Base-by-base conservation (phyloP, 2,329 filamentous ascomycete species). In the Teratosphaeria viscida region DNA sequence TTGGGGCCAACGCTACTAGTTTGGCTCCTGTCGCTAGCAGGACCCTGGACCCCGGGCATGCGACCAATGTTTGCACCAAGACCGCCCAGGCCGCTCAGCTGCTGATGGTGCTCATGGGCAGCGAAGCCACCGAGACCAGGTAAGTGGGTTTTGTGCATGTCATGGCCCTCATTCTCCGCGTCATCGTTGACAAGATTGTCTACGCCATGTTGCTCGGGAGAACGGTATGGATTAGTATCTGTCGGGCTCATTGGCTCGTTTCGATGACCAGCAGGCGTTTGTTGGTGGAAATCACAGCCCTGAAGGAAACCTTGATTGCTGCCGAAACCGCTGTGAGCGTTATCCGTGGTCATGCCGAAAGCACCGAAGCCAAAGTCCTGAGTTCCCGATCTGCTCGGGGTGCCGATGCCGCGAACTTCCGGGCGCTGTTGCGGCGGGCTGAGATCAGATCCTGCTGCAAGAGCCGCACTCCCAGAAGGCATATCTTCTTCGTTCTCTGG, bases 161-260 rank as follows among this genome's bases (percentile, higher is more conserved):
- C 71, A 35, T 62, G 64, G 8, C 61, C 65, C 29, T 71, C 70
- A n/a, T 59, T 57, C 26, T 69, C 70, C 23, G 39, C 26, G 2
- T 70, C 67, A 23, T 85, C 82, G 19, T 83, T 82, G 55, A 66
- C 82, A 54, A 66, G 60, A 29, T 65, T 65, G 55, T 89, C 85
- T 5, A 78, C 78, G 53, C 85, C 85, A 29, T 91, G 88, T 43
- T 87, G 88, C 7, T 88, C 85, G 2, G 94, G 94, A 72, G 92
- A 97, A 64, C 92, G 89, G 71, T 94, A 99, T 1, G 94, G 94
- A 70, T 99, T 99, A 2, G 94, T 97, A 69, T 95, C 90, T 0
- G 92, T 94, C 11, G 94, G 94, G 71, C 92, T 97, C 70, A 90
- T 83, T 0, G 89, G 87, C 60, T 90, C 89, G 29, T 63, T 64